Evolutionary conservation across 306 rosid species (phyloP).

Genomic region (Acmispon strigosus): DNA sequence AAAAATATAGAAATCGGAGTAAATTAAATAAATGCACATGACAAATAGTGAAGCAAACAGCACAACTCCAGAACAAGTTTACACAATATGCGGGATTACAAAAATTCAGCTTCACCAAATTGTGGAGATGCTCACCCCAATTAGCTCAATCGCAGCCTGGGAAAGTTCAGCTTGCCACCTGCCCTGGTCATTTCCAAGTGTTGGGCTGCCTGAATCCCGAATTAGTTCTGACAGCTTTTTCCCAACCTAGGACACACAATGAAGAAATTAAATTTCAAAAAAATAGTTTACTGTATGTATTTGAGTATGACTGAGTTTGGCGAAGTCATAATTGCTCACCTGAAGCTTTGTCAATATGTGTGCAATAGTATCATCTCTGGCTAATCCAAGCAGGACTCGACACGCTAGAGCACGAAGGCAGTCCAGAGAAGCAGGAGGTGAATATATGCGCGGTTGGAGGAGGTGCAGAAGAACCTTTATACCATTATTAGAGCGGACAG

Average conservation of each 20-base stretch:
- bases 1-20: neutral
- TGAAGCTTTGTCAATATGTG: conserved; percentile 96
- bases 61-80: neutral
- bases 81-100: neutral
- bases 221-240: conserved; percentile 89
- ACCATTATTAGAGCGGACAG: conserved; percentile 87
- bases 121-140: conserved; percentile 55
- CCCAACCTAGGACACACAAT: conserved; percentile 64
- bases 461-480: conserved; percentile 93
- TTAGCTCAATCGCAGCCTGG: conserved; percentile 95
- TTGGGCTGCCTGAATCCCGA: conserved; percentile 86
- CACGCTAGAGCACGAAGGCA: conserved; percentile 97
- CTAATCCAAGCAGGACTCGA: conserved; percentile 92
- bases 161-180: conserved; percentile 99
- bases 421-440: conserved; percentile 86
- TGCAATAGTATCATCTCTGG: conserved; percentile 91
- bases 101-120: neutral
- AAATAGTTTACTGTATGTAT: neutral
- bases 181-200: conserved; percentile 78
- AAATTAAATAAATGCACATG: neutral
- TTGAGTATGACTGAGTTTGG: neutral
- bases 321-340: conserved; percentile 36
- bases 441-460: conserved; percentile 81
- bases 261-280: neutral
- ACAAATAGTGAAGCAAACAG: neutral